phyloP scores from a whole-genome alignment of 768 basidiomycete genomes.

The Coprinellus aureogranulatus region DNA sequence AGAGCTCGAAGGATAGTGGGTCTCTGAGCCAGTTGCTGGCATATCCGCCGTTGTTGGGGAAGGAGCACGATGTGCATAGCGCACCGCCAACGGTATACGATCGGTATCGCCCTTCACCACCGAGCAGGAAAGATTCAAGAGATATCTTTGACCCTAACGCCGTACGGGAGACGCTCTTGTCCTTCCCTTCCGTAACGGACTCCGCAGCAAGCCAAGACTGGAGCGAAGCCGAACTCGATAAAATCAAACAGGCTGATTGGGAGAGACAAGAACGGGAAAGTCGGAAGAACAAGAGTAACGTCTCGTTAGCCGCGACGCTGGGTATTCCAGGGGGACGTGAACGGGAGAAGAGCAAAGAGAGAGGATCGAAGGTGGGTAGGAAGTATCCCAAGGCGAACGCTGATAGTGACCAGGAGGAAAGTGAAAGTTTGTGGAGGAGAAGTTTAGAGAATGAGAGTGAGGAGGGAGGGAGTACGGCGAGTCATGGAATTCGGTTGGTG shows the following conservation, averaged over 20 bases:
- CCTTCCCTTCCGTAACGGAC: slow-evolving; percentile 54
- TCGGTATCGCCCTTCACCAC: slow-evolving; percentile 22
- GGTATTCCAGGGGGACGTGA: too few relatives aligned
- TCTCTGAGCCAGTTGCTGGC: slow-evolving; percentile 26
- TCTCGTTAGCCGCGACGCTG: too few relatives aligned
- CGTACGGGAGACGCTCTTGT: slow-evolving; percentile 36
- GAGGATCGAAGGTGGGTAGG: slow-evolving; percentile 39
- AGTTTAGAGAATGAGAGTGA: slow-evolving; percentile 21
- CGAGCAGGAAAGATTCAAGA: slow-evolving; percentile 31
- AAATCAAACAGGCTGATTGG: slow-evolving; percentile 15
- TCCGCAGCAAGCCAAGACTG: slow-evolving; percentile 42
- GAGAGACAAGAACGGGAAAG: slow-evolving; percentile 11
- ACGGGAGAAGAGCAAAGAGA: slow-evolving; percentile 40
- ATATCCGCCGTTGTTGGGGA: slow-evolving; percentile 28
- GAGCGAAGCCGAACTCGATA: slow-evolving; percentile 33
- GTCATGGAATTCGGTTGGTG: too few relatives aligned
- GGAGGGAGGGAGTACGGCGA: slow-evolving; percentile 8
- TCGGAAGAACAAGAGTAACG: slow-evolving; percentile 16
- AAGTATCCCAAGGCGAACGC: slow-evolving; percentile 49
- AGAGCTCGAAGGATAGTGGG: neutral
- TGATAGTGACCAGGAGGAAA: slow-evolving; percentile 62
- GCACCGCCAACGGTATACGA: slow-evolving; percentile 45
- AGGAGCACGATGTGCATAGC: slow-evolving; percentile 38
- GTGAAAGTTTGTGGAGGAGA: slow-evolving; percentile 49
- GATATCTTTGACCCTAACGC: slow-evolving; percentile 34